Evolutionary conservation across 441 rosid genomes (phyloP), one percentile per base, ranked within the genome.

Genomic region (Populus hybrid): DNA sequence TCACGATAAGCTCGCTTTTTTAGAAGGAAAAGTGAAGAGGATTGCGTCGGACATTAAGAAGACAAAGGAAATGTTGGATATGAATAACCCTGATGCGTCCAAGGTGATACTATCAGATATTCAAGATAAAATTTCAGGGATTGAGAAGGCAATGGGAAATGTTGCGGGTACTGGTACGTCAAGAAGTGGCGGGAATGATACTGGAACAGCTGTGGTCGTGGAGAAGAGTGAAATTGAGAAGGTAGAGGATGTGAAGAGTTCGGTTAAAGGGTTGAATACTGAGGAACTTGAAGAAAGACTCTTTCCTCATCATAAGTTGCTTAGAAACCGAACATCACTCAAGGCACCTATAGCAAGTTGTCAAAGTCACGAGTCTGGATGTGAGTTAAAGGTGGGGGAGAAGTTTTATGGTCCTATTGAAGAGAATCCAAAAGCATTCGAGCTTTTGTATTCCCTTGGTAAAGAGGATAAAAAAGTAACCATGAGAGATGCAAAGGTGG

Each of bases 1-100:
- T 73, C 97, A 97, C 26, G 97, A 97, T 77, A 94, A 91, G 90
- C 98, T 97, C 54, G 95, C 98, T 36, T 94, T 94, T 86, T 80
- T 97, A 40, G 99, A 94, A 82, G 98, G 97, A 8, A 97, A 93
- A 85, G 99, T 97, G 73, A 93, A 93, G 88, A 91, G 95, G 77
- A 94, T 97, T 64, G 97, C 98, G 6, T 91, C 98, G 0, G 98
- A 97, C 77, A 97, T 94, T 65, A 94, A 89, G 88, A 91, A 84
- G 86, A 97, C 99, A 0, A 97, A 94, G 84, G 98, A 94, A 69
- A 92, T 94, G 90, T 76, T 97, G 79, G 98, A 97, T 79, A 83
- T 86, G 90, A 97, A 91, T 78, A 94, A 93, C 73, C 93, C 95
- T 1, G 93, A 92, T 71, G 86, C 92, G 1, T 90, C 99, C 5